Evolutionary conservation across 164 flowering plant species (phyloP).

Genomic region (Cinnamomum chago): DNA sequence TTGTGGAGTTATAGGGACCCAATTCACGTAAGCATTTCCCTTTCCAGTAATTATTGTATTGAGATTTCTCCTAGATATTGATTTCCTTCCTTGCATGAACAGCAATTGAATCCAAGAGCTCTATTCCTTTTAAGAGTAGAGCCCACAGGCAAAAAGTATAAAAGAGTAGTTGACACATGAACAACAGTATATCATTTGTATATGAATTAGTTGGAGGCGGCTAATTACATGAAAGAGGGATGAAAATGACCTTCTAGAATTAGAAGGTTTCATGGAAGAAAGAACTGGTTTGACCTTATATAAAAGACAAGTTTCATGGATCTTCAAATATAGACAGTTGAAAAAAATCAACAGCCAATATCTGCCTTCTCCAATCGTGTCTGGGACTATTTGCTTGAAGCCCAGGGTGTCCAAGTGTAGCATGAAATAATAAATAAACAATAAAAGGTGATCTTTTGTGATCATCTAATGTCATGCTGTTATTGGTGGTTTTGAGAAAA

Average conservation of each 20-base stretch:
- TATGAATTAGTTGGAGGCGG: conserved; percentile 14
- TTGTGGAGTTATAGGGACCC: neutral
- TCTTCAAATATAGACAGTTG: neutral
- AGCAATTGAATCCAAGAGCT: neutral
- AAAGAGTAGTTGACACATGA: conserved; percentile 5
- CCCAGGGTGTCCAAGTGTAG: neutral
- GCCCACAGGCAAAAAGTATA: neutral
- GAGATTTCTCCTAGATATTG: neutral
- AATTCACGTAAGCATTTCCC: neutral
- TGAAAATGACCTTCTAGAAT: conserved; percentile 12
- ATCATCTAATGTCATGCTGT: neutral
- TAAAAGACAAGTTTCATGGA: neutral
- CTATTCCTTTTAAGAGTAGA: neutral
- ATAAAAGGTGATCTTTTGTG: neutral
- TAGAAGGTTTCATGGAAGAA: conserved; percentile 11
- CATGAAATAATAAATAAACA: neutral
- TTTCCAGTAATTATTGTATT: neutral
- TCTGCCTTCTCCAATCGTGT: neutral
- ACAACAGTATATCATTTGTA: conserved; percentile 9
- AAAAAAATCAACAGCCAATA: neutral
- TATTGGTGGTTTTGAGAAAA: conserved; percentile 12
- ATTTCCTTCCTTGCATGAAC: neutral
- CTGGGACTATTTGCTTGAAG: neutral
- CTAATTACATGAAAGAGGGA: neutral
- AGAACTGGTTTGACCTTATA: conserved; percentile 16